Conservation (phyloP, 768 basidiomycete genomes). For the Leucocoprinus birnbaumii region DNA sequence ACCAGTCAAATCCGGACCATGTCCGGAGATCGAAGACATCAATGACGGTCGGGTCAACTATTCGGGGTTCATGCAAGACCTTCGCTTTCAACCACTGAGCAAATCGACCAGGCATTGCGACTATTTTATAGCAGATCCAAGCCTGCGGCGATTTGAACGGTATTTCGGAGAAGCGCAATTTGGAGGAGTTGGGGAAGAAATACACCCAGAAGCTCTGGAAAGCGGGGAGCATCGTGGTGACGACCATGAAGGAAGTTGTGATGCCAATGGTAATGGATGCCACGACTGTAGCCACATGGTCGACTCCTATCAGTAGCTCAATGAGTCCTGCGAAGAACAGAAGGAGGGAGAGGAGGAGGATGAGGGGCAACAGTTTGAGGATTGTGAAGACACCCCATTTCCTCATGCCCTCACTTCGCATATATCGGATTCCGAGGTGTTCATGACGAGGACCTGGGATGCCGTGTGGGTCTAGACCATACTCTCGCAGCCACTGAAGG, state of each 20-base stretch:
- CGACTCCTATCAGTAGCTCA: slow-evolving; percentile 13
- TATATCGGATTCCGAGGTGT: slow-evolving; percentile 10
- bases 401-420: slow-evolving; percentile 15
- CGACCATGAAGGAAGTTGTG: slow-evolving; percentile 11
- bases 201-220: slow-evolving; percentile 4
- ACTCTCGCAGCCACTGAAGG: slow-evolving; percentile 20
- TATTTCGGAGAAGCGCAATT: no score
- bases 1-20: not conserved
- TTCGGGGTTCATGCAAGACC: no score
- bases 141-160: no score
- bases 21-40: no score
- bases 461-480: slow-evolving; percentile 12
- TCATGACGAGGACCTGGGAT: not conserved
- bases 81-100: no score
- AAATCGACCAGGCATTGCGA: no score
- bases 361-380: slow-evolving; percentile 9
- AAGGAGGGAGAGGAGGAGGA: slow-evolving; percentile 15
- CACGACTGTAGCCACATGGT: slow-evolving; percentile 10
- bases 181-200: not conserved
- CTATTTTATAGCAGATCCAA: no score
- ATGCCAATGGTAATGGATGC: slow-evolving; percentile 8
- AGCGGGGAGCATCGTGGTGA: slow-evolving; percentile 15
- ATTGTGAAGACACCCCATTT: slow-evolving; percentile 16
- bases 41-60: no score
- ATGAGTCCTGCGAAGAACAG: slow-evolving; percentile 18